Percentiles rank a stretch among this genome's conserved stretches.
Evolutionary conservation across 352 stramenopile species (phyloP).

Genomic region (Phytophthora boehmeriae): DNA sequence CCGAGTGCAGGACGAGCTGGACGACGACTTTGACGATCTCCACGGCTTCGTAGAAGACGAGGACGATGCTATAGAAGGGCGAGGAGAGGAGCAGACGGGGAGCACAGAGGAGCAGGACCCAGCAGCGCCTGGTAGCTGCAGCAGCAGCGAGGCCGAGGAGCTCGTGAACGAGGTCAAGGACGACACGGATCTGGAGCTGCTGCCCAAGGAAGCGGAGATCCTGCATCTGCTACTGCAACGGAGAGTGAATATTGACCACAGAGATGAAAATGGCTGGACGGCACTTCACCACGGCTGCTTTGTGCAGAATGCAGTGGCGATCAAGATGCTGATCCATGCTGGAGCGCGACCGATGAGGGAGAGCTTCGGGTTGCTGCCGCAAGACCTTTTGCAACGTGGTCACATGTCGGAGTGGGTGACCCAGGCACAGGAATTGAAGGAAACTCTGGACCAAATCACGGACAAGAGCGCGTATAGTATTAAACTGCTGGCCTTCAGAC

Average conservation of each 20-base stretch:
- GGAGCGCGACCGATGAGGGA: conserved; percentile 74
- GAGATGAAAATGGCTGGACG: conserved; percentile 86
- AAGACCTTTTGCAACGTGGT: conserved; percentile 76
- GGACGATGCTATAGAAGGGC: conserved; percentile 1
- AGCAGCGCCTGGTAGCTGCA: conserved; percentile 10
- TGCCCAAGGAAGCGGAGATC: conserved; percentile 77
- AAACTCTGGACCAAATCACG: conserved; percentile 70
- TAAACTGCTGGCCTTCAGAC: conserved; percentile 78
- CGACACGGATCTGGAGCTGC: conserved; percentile 53
- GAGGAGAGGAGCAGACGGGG: conserved; percentile 6
- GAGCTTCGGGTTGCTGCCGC: conserved; percentile 72
- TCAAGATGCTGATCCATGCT: conserved; percentile 78
- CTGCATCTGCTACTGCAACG: conserved; percentile 74
- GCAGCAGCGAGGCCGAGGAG: conserved; percentile 24
- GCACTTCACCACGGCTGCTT: conserved; percentile 84
- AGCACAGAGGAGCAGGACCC: neutral
- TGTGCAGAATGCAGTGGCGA: conserved; percentile 71
- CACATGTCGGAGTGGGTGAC: conserved; percentile 73
- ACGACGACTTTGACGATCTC: conserved; percentile 51
- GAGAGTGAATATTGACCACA: conserved; percentile 80
- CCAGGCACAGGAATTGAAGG: conserved; percentile 77
- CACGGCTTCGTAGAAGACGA: conserved; percentile 36
- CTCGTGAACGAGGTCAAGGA: conserved; percentile 60
- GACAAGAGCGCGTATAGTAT: conserved; percentile 69
- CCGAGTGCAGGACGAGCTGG: conserved; percentile 44